A percentile compares a stretch with the other conserved stretches of the same genome.
phyloP scores from a whole-genome alignment of 768 basidiomycete genomes.

The Dictyophora rubrovolvata region DNA sequence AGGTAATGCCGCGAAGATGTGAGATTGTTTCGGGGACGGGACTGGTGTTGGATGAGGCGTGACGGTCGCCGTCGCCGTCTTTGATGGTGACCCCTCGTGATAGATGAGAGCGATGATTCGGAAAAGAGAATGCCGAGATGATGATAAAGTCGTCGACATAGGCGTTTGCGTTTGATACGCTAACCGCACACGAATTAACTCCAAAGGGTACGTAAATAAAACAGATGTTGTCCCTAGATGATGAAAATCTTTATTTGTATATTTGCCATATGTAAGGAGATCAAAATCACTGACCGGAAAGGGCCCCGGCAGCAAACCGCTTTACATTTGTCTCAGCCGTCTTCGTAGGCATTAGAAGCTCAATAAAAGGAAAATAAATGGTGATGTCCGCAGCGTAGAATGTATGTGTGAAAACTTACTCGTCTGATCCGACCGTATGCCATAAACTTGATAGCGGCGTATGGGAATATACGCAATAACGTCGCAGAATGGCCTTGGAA shows the following conservation, averaged over 20 bases:
- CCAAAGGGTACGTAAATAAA: constrained; percentile 89
- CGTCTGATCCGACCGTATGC: constrained; percentile 82
- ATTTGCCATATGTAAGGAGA: background rate
- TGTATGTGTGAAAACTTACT: constrained; percentile 30
- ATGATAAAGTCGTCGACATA: constrained; percentile 13
- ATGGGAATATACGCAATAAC: constrained; percentile 88
- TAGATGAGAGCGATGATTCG: constrained; percentile 14
- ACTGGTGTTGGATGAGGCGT: constrained; percentile 17
- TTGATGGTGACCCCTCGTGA: constrained; percentile 5
- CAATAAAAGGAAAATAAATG: background rate
- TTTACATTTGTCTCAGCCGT: constrained; percentile 66
- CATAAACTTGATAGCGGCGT: constrained; percentile 96
- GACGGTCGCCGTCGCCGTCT: background rate
- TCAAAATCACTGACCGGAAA: constrained; percentile 52
- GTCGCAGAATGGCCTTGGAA: constrained; percentile 97
- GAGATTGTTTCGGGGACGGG: constrained; percentile 16
- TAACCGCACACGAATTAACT: constrained; percentile 90
- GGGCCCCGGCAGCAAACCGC: constrained; percentile 78
- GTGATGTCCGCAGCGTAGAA: background rate
- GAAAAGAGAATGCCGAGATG: constrained; percentile 11
- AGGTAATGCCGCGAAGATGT: constrained; percentile 51
- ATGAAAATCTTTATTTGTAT: background rate
- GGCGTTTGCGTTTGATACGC: constrained; percentile 65
- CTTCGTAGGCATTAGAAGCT: constrained; percentile 82
- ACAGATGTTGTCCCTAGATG: constrained; percentile 74